Evolutionary conservation across 140 eudicot species (phyloP).

Genomic region (Oenanthe javanica): DNA sequence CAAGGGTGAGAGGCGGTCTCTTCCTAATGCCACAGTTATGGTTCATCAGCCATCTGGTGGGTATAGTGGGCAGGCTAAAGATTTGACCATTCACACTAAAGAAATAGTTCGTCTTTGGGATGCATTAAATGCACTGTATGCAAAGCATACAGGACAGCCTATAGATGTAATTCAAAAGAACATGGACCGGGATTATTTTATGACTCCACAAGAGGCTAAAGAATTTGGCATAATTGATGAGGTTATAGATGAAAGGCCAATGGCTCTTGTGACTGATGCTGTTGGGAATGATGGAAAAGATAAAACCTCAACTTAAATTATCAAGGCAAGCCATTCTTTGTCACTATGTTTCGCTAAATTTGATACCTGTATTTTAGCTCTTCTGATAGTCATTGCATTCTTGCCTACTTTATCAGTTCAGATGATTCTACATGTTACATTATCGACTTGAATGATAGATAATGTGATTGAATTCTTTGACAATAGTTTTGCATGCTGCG

Average conservation of each 20-base stretch:
- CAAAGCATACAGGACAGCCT: slow-evolving; percentile 77
- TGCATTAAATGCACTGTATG: slow-evolving; percentile 53
- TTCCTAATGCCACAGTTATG: slow-evolving; percentile 94
- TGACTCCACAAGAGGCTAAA: slow-evolving; percentile 86
- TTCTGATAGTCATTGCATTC: neutral
- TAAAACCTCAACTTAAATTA: slow-evolving; percentile 42
- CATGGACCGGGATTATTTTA: slow-evolving; percentile 90
- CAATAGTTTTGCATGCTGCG: neutral
- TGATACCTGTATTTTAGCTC: neutral
- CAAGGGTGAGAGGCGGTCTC: slow-evolving; percentile 79
- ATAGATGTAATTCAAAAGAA: slow-evolving; percentile 57
- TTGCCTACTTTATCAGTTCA: neutral
- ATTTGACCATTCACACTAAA: slow-evolving; percentile 79
- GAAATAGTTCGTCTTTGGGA: slow-evolving; percentile 93
- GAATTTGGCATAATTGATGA: slow-evolving; percentile 92
- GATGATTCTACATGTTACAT: neutral
- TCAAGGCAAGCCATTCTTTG: slow-evolving; percentile 14
- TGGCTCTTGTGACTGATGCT: slow-evolving; percentile 78
- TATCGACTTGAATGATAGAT: neutral
- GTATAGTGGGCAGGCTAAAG: slow-evolving; percentile 89
- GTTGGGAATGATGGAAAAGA: slow-evolving; percentile 53
- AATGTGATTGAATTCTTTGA: neutral
- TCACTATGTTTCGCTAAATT: neutral
- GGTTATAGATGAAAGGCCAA: slow-evolving; percentile 67
- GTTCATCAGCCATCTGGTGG: slow-evolving; percentile 96